These are phyloP conservation scores for Fusarium siculi DNA, from an alignment of 2,329 filamentous ascomycete species.

Conservation along the genomic window DNA sequence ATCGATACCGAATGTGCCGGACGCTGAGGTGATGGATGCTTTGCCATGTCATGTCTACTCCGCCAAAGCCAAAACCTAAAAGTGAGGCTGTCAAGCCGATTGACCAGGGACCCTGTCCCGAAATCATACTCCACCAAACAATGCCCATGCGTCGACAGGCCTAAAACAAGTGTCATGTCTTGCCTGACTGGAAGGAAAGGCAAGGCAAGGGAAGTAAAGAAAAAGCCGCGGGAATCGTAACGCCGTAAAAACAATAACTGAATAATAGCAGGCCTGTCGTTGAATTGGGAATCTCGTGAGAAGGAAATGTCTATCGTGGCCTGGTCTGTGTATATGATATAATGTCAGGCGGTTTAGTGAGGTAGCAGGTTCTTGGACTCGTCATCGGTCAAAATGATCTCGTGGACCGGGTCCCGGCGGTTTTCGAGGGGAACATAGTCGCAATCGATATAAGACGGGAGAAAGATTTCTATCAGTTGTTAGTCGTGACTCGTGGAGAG, in stretches of 20 bases:
- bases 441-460: conserved; percentile 80
- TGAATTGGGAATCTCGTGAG: conserved; percentile 42
- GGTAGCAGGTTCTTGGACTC: conserved; percentile 77
- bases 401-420: conserved; percentile 79
- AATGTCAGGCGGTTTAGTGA: conserved; percentile 55
- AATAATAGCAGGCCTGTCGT: conserved; percentile 25
- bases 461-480: conserved; percentile 74
- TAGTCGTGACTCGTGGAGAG: conserved; percentile 4
- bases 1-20: conserved; percentile 27
- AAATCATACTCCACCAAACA: conserved; percentile 42
- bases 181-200: conserved; percentile 12
- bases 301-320: conserved; percentile 44
- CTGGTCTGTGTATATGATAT: conserved; percentile 31
- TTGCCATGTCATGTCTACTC: conserved; percentile 43
- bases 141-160: conserved; percentile 24
- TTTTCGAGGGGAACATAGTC: conserved; percentile 80
- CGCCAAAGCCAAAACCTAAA: conserved; percentile 40
- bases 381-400: conserved; percentile 81
- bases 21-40: conserved; percentile 38
- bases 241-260: conserved; percentile 27
- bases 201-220: neutral
- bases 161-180: conserved; percentile 25
- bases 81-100: conserved; percentile 42
- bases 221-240: conserved; percentile 30
- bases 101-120: conserved; percentile 35